phyloP scores from a whole-genome alignment of 257 asterid species.

The Solanum bulbocastanum region DNA sequence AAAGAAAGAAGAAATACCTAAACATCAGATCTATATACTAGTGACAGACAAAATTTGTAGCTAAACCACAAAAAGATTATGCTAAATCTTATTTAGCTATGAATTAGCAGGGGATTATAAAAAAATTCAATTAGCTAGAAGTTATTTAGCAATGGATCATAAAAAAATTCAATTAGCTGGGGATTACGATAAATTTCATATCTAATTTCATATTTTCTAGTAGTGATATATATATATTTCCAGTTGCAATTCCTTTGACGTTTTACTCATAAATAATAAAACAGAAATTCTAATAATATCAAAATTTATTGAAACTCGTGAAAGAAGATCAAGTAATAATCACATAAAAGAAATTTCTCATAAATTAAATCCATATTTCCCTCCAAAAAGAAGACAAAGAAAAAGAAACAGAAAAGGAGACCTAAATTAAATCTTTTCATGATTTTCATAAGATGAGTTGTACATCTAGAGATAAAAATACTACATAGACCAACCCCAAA shows the following conservation, averaged over 20 bases:
- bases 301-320: not conserved
- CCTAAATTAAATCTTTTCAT: not conserved
- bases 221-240: not conserved
- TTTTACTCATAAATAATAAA: not conserved
- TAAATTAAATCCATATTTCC: not conserved
- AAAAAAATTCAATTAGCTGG: not conserved
- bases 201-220: not conserved
- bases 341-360: not conserved
- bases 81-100: not conserved
- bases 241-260: not conserved
- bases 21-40: not conserved
- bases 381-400: too few relatives aligned
- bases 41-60: not conserved
- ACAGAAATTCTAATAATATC: not conserved
- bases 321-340: not conserved
- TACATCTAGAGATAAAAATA: not conserved
- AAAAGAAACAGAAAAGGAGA: not conserved
- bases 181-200: fast-evolving
- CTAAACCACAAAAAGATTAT: not conserved
- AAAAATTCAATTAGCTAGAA: not conserved
- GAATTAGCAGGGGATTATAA: not conserved
- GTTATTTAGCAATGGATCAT: not conserved
- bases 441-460: not conserved
- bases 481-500: not conserved
- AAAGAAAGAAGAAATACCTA: not conserved